Evolutionary conservation across 2,329 filamentous ascomycete genomes (phyloP).

Genomic region (Epichloe gansuensis): DNA sequence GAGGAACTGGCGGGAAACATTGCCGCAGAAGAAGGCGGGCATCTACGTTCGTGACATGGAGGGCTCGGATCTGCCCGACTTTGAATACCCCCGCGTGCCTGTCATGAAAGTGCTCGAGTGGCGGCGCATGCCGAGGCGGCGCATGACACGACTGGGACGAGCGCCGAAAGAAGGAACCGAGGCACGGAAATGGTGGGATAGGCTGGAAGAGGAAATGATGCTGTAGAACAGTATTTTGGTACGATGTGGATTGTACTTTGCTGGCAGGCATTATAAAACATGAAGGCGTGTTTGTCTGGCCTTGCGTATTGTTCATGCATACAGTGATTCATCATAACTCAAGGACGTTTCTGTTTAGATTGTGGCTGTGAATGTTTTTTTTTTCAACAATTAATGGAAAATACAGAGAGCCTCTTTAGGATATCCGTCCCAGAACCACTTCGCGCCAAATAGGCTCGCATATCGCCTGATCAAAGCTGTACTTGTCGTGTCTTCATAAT

Average conservation of each 20-base stretch:
- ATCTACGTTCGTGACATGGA: conserved; percentile 6
- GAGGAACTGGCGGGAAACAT: conserved; percentile 11
- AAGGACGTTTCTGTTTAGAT: no score
- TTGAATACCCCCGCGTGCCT: conserved; percentile 13
- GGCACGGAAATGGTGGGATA: conserved; percentile 16
- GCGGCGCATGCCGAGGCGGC: conserved; percentile 13
- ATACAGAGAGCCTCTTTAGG: background rate
- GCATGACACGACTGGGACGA: conserved; percentile 9
- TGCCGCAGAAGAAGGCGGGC: conserved; percentile 15
- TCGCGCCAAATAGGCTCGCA: no score
- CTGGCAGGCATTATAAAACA: no score
- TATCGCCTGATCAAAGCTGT: background rate
- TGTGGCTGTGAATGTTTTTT: background rate
- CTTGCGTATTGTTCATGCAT: no score
- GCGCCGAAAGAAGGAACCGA: conserved; percentile 12
- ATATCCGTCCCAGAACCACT: background rate
- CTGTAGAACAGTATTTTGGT: conserved; percentile 9
- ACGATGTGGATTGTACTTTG: background rate
- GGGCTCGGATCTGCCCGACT: conserved; percentile 9
- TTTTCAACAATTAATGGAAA: background rate
- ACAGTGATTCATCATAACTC: no score
- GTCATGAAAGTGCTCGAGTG: conserved; percentile 14
- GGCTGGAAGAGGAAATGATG: conserved; percentile 18
- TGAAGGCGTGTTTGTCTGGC: no score
- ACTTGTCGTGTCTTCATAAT: background rate